These are phyloP conservation scores for Tylopilus vinaceipallidus DNA, from an alignment of 768 basidiomycete species.

Conservation along the genomic window DNA sequence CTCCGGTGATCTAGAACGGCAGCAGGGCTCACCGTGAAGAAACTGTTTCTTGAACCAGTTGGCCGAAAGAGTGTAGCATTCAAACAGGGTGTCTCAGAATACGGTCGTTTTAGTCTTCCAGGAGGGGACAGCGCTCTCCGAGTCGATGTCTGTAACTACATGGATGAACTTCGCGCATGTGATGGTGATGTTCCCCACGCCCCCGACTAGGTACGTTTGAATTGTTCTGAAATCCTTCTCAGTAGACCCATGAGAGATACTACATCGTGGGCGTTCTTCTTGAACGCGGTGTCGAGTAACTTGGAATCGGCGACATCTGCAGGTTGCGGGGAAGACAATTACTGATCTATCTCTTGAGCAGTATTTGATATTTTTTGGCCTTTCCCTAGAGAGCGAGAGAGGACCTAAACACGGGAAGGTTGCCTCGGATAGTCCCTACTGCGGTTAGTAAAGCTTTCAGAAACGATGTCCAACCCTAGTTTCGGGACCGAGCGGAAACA, in stretches of 20 bases:
- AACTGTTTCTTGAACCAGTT: constrained; percentile 73
- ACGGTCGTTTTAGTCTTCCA: constrained; percentile 55
- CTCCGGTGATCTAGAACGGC: neutral
- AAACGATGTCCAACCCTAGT: constrained; percentile 60
- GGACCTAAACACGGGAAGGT: constrained; percentile 45
- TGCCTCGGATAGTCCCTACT: constrained; percentile 20
- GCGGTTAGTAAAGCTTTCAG: constrained; percentile 45
- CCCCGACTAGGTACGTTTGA: constrained; percentile 62
- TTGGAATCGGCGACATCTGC: constrained; percentile 53
- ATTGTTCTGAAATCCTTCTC: constrained; percentile 52
- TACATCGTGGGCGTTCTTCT: constrained; percentile 52
- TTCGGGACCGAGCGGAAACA: neutral
- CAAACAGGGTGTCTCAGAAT: constrained; percentile 40
- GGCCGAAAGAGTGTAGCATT: constrained; percentile 66
- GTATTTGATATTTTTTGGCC: constrained; percentile 35
- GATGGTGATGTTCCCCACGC: constrained; percentile 63
- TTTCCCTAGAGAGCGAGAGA: constrained; percentile 55
- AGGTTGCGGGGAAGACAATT: constrained; percentile 38
- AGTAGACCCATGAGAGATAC: constrained; percentile 72
- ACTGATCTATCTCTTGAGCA: constrained; percentile 31
- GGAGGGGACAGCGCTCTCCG: constrained; percentile 60
- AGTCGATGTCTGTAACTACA: constrained; percentile 67
- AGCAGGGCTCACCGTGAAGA: constrained; percentile 57
- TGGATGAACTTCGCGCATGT: constrained; percentile 56
- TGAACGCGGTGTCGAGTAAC: constrained; percentile 48